Conservation (phyloP, 768 basidiomycete species). For the Phallus indusiatus region DNA sequence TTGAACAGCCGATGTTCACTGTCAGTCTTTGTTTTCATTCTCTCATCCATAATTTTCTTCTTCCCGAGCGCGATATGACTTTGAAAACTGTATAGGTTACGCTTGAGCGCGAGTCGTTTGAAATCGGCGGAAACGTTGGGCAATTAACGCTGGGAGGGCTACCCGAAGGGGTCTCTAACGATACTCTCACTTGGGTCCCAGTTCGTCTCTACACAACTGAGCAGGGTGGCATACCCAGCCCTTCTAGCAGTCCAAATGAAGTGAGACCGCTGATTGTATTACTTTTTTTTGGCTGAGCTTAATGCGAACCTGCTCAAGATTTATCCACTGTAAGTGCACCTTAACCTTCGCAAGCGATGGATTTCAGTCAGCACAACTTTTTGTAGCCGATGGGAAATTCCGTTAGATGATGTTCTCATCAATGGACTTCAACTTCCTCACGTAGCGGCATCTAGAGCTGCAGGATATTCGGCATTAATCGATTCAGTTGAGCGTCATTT, state of each 20-base stretch:
- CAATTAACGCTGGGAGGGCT: not conserved
- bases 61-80: too few species aligned
- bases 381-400: slow-evolving; percentile 8
- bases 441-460: not conserved
- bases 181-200: slow-evolving; percentile 5
- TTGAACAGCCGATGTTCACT: slow-evolving; percentile 6
- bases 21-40: not conserved
- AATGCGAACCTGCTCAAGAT: not conserved
- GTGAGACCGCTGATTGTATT: not conserved
- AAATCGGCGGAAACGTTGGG: slow-evolving; percentile 6
- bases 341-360: not conserved
- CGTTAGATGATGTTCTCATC: slow-evolving; percentile 1
- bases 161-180: slow-evolving; percentile 1
- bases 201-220: slow-evolving; percentile 1
- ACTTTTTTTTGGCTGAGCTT: not conserved
- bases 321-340: not conserved
- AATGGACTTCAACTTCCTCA: not conserved
- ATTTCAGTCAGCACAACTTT: not conserved
- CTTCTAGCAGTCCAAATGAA: not conserved
- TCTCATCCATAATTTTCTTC: too few species aligned
- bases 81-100: too few species aligned
- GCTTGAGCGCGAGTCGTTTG: slow-evolving; percentile 3
- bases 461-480: slow-evolving; percentile 2
- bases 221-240: not conserved
- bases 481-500: slow-evolving; percentile 1